Base-by-base conservation (phyloP, 768 basidiomycete species). In the Rhizopogon vesiculosus region DNA sequence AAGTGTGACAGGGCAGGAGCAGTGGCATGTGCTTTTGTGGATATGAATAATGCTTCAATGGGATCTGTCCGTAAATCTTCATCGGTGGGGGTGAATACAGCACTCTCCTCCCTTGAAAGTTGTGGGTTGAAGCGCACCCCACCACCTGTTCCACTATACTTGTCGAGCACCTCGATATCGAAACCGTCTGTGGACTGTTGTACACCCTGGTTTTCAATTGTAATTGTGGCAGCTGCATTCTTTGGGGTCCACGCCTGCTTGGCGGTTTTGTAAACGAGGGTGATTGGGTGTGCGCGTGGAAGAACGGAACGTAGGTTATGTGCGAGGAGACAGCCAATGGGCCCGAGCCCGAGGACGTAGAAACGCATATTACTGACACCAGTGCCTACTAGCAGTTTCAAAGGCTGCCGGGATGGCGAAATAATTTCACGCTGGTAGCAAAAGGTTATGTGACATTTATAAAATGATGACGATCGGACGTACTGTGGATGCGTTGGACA, bases 1-100 rank as follows among this genome's bases (percentile, higher is more conserved):
- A 98, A 79, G 0, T 69, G 64, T 16, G 70, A 68, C 38, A 99
- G 61, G 4, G 87, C 83, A 3, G 68, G 64, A 3, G 86, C 50
- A 4, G 88, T 89, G 8, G 79, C 74, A 15, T 84, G 78, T 1
- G 91, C 87, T 68, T 95, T 96, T 53, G 89, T 82, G 42, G 91
- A 82, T 58, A 98, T 79, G 68, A 98, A 76, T 53, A 99, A 81
- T 1, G 90, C 85, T 29, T 87, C 78, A 62, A 97, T 96, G 31
- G 51, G 59, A 29, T 62, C 63, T 5, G 62, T 66, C 35, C 65
- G 60, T 12, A 59, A 40, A 44, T 61, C 61, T 18, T 54, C 42
- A 33, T 28, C 22, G 8, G 55, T n/a, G 28, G 64, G 61, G 13
- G 56, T 62, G 58, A 46, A 57, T 51, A 22, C 60, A 59, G 38